A percentile compares a stretch with the other conserved stretches of the same genome.
These are phyloP conservation scores for Cyclocybe cylindracea DNA, from an alignment of 768 basidiomycete species.

Conservation along the genomic window DNA sequence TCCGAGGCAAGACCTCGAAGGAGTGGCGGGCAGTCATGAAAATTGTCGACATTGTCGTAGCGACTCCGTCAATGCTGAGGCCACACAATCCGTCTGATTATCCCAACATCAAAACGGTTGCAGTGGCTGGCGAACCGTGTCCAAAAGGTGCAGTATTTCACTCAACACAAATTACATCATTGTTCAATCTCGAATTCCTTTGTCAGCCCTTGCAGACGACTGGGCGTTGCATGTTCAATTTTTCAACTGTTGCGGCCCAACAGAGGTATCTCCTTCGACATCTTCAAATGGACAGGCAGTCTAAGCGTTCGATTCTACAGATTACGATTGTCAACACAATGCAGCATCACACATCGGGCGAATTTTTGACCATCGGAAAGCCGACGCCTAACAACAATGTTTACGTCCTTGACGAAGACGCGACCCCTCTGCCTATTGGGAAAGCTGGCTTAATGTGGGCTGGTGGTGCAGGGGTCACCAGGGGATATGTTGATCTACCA, in stretches of 20 bases:
- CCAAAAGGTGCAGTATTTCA: conserved; percentile 40
- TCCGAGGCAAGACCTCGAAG: conserved; percentile 52
- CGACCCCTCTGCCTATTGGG: conserved; percentile 37
- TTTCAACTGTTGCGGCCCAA: conserved; percentile 58
- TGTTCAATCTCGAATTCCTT: not conserved
- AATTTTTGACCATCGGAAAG: conserved; percentile 46
- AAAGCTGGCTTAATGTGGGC: conserved; percentile 55
- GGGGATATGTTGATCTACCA: conserved; percentile 57
- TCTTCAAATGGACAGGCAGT: not conserved
- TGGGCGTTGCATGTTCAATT: conserved; percentile 47
- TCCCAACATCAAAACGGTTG: conserved; percentile 53
- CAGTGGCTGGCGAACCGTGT: conserved; percentile 59
- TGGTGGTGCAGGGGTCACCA: conserved; percentile 58
- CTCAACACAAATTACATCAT: not conserved
- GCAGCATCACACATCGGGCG: conserved; percentile 43
- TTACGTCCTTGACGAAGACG: conserved; percentile 40
- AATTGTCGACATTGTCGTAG: conserved; percentile 54
- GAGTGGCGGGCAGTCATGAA: conserved; percentile 55
- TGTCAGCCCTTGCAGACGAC: conserved; percentile 37
- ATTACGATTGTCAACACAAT: conserved; percentile 61
- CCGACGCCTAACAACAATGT: conserved; percentile 56
- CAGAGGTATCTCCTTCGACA: conserved; percentile 39
- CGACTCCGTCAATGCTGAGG: conserved; percentile 56
- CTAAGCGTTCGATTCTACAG: conserved; percentile 22
- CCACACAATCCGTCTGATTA: conserved; percentile 53